A percentile compares a stretch with the other conserved stretches of the same genome.
Evolutionary conservation across 768 basidiomycete species (phyloP).

Genomic region (Psilocybe cyanescens): DNA sequence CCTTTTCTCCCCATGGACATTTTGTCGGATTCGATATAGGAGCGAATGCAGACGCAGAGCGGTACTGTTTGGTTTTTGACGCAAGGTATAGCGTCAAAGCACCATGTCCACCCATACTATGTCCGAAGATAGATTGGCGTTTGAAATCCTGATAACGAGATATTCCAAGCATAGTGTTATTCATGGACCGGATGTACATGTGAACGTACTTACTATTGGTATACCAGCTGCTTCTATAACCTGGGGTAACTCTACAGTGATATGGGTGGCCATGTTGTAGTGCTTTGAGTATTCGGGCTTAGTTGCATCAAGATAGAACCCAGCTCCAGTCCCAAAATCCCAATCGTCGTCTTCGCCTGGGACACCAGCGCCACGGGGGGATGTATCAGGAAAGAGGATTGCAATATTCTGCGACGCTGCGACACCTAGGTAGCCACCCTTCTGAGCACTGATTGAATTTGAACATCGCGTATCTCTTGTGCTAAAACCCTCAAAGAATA

Average conservation of each 20-base stretch:
- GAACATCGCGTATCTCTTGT: neutral
- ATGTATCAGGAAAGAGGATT: constrained; percentile 94
- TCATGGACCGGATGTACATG: neutral
- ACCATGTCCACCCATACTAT: constrained; percentile 98
- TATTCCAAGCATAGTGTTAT: neutral
- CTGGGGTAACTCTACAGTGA: constrained; percentile 83
- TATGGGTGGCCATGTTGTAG: constrained; percentile 89
- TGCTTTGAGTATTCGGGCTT: constrained; percentile 68
- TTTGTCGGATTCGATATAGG: constrained; percentile 86
- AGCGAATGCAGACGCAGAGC: constrained; percentile 88
- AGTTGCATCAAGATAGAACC: constrained; percentile 96
- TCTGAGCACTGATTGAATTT: constrained; percentile 67
- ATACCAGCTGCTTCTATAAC: constrained; percentile 74
- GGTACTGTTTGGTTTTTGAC: constrained; percentile 71
- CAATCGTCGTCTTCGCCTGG: constrained; percentile 81
- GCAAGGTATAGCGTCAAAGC: constrained; percentile 89
- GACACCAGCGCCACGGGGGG: constrained; percentile 88
- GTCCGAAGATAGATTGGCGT: constrained; percentile 90
- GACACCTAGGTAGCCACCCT: constrained; percentile 88
- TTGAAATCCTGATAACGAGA: constrained; percentile 63
- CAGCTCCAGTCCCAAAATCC: constrained; percentile 96
- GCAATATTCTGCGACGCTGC: constrained; percentile 89
- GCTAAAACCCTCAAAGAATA: neutral
- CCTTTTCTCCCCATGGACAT: constrained; percentile 91
- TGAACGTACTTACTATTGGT: constrained; percentile 64